Evolutionary conservation across 2,329 filamentous ascomycete genomes (phyloP), one percentile per base, ranked within the genome.

Genomic region (Phaeosphaeria sp.): DNA sequence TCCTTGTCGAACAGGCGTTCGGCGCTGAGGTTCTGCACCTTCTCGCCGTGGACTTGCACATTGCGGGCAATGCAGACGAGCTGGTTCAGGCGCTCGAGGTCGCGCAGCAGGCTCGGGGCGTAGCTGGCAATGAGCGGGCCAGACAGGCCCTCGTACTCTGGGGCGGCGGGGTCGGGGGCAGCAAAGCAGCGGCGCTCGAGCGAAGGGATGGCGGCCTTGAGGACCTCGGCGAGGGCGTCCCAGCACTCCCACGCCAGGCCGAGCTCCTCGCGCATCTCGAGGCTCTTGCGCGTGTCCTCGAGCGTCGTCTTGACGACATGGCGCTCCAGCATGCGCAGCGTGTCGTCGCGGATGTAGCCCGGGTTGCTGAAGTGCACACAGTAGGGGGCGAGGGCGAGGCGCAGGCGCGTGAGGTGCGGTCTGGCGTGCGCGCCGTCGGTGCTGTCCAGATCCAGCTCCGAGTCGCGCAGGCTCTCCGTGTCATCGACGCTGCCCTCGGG

Each of bases 81-180:
- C 66, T 87, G 85, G 65, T 88, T 88, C 43, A 89, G 73, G 25
- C 86, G 79, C 68, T 89, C 86, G 54, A 89, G 81, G 64, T 89
- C 87, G 64, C 86, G 84, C 60, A 87, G 82, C 50, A 89, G 73
- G 6, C 79, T 82, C 49, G 83, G 82, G 59, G 87, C 85, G 66
- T 87, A 85, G 56, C 80, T 81, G 15, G 86, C 86, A 61, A 89
- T 89, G 18, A 89, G 77, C 36, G 86, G 84, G 3, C 86, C 86
- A 7, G 83, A 86, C 1, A 84, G 82, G 36, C 82, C 83, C 61
- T 87, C 84, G 57, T 86, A 87, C 62, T 85, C 83, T 25, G 84
- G 82, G 17, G 79, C 76, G 18, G 80, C 80, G 3, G 85, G 82
- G 61, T 86, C 85, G 65, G 86, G 85, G 72, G 84, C 83, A 6